A percentile compares a stretch with the other conserved stretches of the same genome.
Conservation (phyloP, 106 monocot genomes). For the Allium cepa region DNA sequence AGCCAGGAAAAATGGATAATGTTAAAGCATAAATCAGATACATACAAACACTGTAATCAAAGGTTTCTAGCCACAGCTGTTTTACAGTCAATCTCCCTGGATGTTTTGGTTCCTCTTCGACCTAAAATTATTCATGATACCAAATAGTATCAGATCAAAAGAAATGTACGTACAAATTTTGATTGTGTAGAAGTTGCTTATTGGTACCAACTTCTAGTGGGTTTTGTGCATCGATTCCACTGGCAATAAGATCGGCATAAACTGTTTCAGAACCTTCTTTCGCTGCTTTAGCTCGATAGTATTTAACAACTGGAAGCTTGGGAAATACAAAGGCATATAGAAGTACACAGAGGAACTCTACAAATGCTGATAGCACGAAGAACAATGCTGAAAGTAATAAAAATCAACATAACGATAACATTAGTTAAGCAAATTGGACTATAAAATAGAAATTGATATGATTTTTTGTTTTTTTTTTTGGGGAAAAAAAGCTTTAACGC, state of each 20-base stretch:
- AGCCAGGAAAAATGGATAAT: constrained; percentile 86
- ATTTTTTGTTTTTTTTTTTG: no score
- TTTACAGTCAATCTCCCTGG: constrained; percentile 39
- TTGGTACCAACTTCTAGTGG: constrained; percentile 18
- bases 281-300: constrained; percentile 60
- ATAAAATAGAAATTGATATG: not conserved
- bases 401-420: not conserved
- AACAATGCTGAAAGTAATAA: constrained; percentile 37
- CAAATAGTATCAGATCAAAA: constrained; percentile 16
- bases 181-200: constrained; percentile 12
- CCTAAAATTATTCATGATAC: constrained; percentile 6
- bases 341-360: constrained; percentile 73
- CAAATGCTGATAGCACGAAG: constrained; percentile 54
- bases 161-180: constrained; percentile 1
- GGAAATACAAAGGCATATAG: constrained; percentile 84
- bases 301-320: constrained; percentile 70
- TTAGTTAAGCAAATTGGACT: not conserved
- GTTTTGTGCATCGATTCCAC: constrained; percentile 28
- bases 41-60: constrained; percentile 58
- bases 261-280: constrained; percentile 73
- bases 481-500: constrained; percentile 3
- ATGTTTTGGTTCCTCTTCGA: constrained; percentile 19
- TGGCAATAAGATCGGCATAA: constrained; percentile 69
- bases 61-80: constrained; percentile 44
- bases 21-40: constrained; percentile 67